Percentiles rank a stretch among this genome's conserved stretches.
These are phyloP conservation scores for Trichosanthes truncata DNA, from an alignment of 306 rosid genomes.

Conservation along the genomic window DNA sequence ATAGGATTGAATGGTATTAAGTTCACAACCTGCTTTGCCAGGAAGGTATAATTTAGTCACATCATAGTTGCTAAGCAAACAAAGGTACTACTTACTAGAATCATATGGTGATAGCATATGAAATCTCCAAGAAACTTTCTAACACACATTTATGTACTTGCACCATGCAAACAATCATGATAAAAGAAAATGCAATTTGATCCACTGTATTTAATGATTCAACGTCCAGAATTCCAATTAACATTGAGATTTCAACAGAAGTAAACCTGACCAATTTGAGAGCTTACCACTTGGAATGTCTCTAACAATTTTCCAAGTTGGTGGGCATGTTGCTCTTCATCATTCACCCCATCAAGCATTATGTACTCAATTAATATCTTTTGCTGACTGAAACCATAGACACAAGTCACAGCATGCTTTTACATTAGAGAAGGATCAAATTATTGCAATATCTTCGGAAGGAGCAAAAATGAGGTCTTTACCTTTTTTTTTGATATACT, in stretches of 20 bases:
- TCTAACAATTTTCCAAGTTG: constrained; percentile 73
- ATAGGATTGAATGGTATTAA: constrained; percentile 92
- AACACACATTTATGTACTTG: neutral
- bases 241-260: neutral
- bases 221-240: neutral
- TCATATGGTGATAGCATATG: neutral
- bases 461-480: neutral
- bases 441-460: neutral
- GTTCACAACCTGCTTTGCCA: constrained; percentile 71
- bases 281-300: constrained; percentile 77
- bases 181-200: neutral
- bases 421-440: neutral
- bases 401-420: constrained; percentile 6
- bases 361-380: constrained; percentile 93
- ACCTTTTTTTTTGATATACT: constrained; percentile 76
- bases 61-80: neutral
- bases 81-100: neutral
- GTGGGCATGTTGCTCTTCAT: constrained; percentile 86
- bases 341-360: constrained; percentile 94
- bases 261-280: constrained; percentile 2
- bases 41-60: neutral
- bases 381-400: constrained; percentile 45
- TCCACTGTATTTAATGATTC: neutral
- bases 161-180: neutral
- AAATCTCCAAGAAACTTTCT: neutral